A percentile compares a stretch with the other conserved stretches of the same genome.
These are phyloP conservation scores for Conringia planisiliqua DNA, from an alignment of 345 rosid species.

Conservation along the genomic window DNA sequence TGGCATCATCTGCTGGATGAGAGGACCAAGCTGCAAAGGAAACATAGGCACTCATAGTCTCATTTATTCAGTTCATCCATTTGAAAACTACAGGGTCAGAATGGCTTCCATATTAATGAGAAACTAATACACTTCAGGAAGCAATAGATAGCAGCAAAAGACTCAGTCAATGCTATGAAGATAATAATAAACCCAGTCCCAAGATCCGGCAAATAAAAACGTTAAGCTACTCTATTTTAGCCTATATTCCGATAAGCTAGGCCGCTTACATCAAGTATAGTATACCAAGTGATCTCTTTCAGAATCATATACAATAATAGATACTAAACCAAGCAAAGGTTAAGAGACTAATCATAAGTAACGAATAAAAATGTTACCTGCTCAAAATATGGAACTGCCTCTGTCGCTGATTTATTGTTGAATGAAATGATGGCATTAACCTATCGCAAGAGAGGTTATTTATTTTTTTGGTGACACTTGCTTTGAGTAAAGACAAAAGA, in stretches of 20 bases:
- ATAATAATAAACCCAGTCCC: background rate
- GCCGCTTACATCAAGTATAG: too few species aligned
- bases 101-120: background rate
- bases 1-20: constrained; percentile 78
- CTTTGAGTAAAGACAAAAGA: constrained; percentile 26
- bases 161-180: background rate
- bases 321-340: background rate
- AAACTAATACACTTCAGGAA: background rate
- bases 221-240: background rate
- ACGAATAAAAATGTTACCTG: constrained; percentile 48
- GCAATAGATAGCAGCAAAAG: background rate
- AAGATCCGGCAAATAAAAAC: background rate
- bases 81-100: background rate
- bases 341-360: background rate
- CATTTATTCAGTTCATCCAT: background rate
- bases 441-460: constrained; percentile 55
- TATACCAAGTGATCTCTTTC: background rate
- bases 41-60: constrained; percentile 3
- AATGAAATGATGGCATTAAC: constrained; percentile 89
- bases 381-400: constrained; percentile 97
- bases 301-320: background rate
- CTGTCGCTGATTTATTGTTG: constrained; percentile 95
- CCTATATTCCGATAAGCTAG: background rate
- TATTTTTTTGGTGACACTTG: constrained; percentile 44
- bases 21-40: constrained; percentile 76